phyloP scores from a whole-genome alignment of 208 protist genomes.

The Crithidia thermophila region DNA sequence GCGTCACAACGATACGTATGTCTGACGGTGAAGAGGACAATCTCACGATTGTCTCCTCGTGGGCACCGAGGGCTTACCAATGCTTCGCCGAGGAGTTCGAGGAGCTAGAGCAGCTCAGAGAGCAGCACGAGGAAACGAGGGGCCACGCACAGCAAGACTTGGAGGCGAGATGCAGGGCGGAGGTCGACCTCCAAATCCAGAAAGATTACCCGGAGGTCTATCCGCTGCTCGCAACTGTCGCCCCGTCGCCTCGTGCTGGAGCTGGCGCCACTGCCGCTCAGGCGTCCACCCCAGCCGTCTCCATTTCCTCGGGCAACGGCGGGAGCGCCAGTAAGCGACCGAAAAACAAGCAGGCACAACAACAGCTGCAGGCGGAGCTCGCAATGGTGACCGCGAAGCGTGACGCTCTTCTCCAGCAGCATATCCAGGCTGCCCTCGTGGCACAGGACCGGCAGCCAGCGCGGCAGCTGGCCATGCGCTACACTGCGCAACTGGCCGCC shows the following conservation, averaged over 20 bases:
- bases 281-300: too few relatives aligned
- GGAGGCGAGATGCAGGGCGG: constrained; percentile 34
- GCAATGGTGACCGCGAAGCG: constrained; percentile 32
- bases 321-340: constrained; percentile 12
- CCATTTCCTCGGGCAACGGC: not conserved
- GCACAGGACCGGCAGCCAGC: constrained; percentile 50
- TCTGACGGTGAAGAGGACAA: constrained; percentile 43
- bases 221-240: constrained; percentile 2
- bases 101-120: constrained; percentile 54
- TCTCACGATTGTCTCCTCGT: constrained; percentile 59
- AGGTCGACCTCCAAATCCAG: constrained; percentile 37
- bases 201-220: constrained; percentile 25
- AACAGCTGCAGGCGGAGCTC: constrained; percentile 31
- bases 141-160: constrained; percentile 32
- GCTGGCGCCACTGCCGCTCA: too few relatives aligned
- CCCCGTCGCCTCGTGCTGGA: not conserved
- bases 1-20: too few relatives aligned
- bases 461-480: constrained; percentile 26
- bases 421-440: constrained; percentile 32
- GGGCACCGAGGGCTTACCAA: constrained; percentile 45
- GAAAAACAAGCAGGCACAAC: constrained; percentile 23
- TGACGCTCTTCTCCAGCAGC: constrained; percentile 42
- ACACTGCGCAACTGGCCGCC: constrained; percentile 42
- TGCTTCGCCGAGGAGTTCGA: constrained; percentile 65
- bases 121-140: constrained; percentile 36